Percentiles rank a stretch among this genome's conserved stretches.
Conservation (phyloP, 2,329 filamentous ascomycete genomes). For the Podosphaera aphanis region DNA sequence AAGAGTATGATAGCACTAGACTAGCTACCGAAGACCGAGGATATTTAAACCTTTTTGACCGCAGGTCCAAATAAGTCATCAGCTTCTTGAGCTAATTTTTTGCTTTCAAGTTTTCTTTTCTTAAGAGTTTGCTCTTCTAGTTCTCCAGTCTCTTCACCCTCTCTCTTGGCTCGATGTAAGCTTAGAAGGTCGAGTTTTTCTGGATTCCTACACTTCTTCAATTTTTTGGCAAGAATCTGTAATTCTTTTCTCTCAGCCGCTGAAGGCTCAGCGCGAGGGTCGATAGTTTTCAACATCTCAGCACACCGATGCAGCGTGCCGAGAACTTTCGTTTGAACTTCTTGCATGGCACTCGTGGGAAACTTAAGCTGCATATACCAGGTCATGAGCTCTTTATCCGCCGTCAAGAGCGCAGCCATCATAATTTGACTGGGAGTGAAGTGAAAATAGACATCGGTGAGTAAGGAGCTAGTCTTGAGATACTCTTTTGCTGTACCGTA, state of each 20-base stretch:
- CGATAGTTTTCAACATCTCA: conserved; percentile 30
- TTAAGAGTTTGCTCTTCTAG: conserved; percentile 13
- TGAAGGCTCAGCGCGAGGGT: conserved; percentile 15
- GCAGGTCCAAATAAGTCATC: conserved; percentile 16
- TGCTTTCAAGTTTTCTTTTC: conserved; percentile 22
- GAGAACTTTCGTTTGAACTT: conserved; percentile 24
- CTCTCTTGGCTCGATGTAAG: conserved; percentile 33
- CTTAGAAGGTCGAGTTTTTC: conserved; percentile 50
- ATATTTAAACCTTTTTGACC: conserved; percentile 6
- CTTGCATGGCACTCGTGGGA: conserved; percentile 8
- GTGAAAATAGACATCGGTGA: conserved; percentile 93
- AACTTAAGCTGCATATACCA: conserved; percentile 15
- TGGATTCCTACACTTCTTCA: conserved; percentile 52
- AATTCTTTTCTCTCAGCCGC: conserved; percentile 22
- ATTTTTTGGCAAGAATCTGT: conserved; percentile 39
- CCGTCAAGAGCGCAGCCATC: conserved; percentile 56
- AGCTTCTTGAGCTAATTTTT: conserved; percentile 16
- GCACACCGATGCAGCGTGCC: conserved; percentile 26
- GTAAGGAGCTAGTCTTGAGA: conserved; percentile 54
- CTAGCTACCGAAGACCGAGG: too few relatives aligned
- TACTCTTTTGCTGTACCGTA: conserved; percentile 51
- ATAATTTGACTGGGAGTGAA: conserved; percentile 89
- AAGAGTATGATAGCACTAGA: too few relatives aligned
- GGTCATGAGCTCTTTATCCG: conserved; percentile 35
- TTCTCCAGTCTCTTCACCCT: conserved; percentile 16